phyloP scores from a whole-genome alignment of 2,329 filamentous ascomycete genomes.

The Hymenoscyphus albidus region DNA sequence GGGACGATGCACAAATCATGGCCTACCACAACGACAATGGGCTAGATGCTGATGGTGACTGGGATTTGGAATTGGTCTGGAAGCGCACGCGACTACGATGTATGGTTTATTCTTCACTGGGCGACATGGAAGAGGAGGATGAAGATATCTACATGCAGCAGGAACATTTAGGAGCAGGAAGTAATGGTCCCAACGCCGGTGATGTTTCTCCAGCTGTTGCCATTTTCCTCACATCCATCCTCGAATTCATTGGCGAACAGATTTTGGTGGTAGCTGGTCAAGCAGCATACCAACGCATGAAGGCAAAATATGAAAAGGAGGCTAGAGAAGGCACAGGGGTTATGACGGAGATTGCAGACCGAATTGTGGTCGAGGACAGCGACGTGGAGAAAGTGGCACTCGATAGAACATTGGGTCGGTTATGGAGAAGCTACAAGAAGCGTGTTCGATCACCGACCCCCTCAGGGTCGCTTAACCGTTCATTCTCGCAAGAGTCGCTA shows the following conservation, averaged over 20 bases:
- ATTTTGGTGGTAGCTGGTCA: constrained; percentile 83
- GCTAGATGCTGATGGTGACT: constrained; percentile 54
- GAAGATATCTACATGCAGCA: constrained; percentile 85
- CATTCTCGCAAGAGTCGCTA: constrained; percentile 47
- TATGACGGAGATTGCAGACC: constrained; percentile 52
- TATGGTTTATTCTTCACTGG: constrained; percentile 97
- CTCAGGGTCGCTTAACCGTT: constrained; percentile 43
- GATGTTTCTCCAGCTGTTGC: constrained; percentile 85
- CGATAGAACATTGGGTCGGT: constrained; percentile 78
- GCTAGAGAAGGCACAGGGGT: constrained; percentile 47
- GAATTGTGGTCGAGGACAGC: constrained; percentile 78
- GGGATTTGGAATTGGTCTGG: constrained; percentile 92
- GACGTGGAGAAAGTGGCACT: constrained; percentile 93
- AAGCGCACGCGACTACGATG: constrained; percentile 88
- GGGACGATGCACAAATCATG: constrained; percentile 67
- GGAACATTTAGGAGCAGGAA: constrained; percentile 60
- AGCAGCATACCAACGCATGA: constrained; percentile 69
- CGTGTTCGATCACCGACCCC: constrained; percentile 58
- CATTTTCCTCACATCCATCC: constrained; percentile 91
- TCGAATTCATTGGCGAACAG: constrained; percentile 92
- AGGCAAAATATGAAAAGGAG: constrained; percentile 55
- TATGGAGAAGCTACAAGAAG: constrained; percentile 97
- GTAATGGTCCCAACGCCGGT: constrained; percentile 54
- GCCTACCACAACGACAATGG: constrained; percentile 46
- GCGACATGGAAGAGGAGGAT: constrained; percentile 96